phyloP scores from a whole-genome alignment of 108 stramenopile species.

The Licmophora abbreviata region DNA sequence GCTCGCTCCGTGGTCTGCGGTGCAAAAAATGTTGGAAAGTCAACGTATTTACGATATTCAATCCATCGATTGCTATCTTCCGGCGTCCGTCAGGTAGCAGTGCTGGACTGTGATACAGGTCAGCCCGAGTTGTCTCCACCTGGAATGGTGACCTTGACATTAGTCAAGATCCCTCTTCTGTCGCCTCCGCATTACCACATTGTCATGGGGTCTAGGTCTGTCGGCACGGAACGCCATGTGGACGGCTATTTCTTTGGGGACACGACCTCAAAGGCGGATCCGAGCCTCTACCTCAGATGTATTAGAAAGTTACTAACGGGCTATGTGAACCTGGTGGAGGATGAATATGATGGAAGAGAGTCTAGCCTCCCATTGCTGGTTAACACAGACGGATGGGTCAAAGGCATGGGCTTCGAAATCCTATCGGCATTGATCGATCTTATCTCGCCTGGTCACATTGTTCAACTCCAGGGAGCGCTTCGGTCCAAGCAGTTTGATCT shows the following conservation, averaged over 20 bases:
- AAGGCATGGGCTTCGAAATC: slow-evolving; percentile 81
- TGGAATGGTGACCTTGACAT: slow-evolving; percentile 64
- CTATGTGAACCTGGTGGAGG: slow-evolving; percentile 1
- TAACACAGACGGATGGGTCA: slow-evolving; percentile 94
- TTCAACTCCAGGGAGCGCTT: slow-evolving; percentile 69
- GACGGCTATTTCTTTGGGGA: slow-evolving; percentile 66
- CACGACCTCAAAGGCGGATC: slow-evolving; percentile 68
- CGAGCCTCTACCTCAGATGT: slow-evolving; percentile 52
- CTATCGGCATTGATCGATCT: slow-evolving; percentile 55
- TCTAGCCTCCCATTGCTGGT: slow-evolving; percentile 56
- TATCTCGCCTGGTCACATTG: slow-evolving; percentile 55
- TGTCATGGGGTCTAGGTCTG: neutral
- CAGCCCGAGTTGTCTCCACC: slow-evolving; percentile 90
- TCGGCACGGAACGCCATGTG: slow-evolving; percentile 18
- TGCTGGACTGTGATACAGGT: slow-evolving; percentile 86
- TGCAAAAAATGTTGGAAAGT: slow-evolving; percentile 89
- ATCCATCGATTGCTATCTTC: slow-evolving; percentile 64
- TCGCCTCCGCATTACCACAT: slow-evolving; percentile 65
- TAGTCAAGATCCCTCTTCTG: slow-evolving; percentile 60
- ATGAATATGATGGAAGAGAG: neutral
- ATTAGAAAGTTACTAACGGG: slow-evolving; percentile 32
- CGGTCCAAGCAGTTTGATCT: slow-evolving; percentile 61
- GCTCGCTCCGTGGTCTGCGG: slow-evolving; percentile 62
- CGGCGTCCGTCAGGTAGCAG: slow-evolving; percentile 31
- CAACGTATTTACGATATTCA: slow-evolving; percentile 71